Conservation (phyloP, 2,329 filamentous ascomycete genomes). For the Verticillium nubilum region DNA sequence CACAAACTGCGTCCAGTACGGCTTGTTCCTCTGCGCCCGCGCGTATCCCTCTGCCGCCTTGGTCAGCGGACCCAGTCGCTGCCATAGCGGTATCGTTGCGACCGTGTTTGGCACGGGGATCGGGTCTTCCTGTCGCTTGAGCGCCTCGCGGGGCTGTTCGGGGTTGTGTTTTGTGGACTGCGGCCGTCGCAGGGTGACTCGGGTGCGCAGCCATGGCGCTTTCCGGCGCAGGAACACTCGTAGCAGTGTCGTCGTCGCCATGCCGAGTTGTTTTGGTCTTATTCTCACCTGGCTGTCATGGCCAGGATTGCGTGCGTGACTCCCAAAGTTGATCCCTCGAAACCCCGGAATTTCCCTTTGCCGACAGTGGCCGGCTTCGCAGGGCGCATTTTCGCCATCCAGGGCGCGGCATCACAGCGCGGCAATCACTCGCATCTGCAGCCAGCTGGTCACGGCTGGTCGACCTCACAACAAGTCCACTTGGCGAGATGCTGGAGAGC, state of each 20-base stretch:
- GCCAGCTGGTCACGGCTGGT: too few relatives aligned
- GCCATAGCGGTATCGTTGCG: constrained; percentile 43
- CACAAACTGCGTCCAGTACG: constrained; percentile 73
- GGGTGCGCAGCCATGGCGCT: constrained; percentile 14
- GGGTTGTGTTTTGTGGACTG: constrained; percentile 16
- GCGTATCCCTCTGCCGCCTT: constrained; percentile 55
- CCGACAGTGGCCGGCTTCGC: background rate
- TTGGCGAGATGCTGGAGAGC: too few relatives aligned
- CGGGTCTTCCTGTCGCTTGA: constrained; percentile 20
- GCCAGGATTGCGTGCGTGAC: background rate
- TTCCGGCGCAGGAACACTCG: constrained; percentile 21
- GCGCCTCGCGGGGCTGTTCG: constrained; percentile 5
- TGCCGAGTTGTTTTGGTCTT: constrained; percentile 2
- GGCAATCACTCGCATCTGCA: too few relatives aligned
- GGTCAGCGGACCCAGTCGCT: constrained; percentile 52
- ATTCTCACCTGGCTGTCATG: constrained; percentile 4
- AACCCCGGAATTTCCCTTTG: background rate
- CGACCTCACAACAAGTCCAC: too few relatives aligned
- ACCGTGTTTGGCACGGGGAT: constrained; percentile 38
- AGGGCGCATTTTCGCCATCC: too few relatives aligned
- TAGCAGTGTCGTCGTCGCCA: constrained; percentile 17
- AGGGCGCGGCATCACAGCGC: too few relatives aligned
- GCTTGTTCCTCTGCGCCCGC: constrained; percentile 63
- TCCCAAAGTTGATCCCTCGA: background rate
- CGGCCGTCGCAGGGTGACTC: constrained; percentile 11